A percentile compares a stretch with the other conserved stretches of the same genome.
These are phyloP conservation scores for Pseudofabraea citricarpa DNA, from an alignment of 2,329 filamentous ascomycete species.

Conservation along the genomic window DNA sequence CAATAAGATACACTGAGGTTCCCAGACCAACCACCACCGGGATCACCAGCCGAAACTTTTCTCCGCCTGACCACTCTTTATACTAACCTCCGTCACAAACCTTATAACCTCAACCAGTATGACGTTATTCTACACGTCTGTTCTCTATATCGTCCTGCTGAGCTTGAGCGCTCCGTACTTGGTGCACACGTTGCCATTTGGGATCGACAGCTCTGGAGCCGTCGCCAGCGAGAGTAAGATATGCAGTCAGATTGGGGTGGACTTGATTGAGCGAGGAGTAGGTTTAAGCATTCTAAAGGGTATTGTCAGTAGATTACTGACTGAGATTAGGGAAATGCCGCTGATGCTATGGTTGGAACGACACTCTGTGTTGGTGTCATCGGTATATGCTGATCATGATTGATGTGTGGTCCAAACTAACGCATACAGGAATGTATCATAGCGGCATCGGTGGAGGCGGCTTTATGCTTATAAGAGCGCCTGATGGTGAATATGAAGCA, in stretches of 20 bases:
- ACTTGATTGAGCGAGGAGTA: conserved; percentile 43
- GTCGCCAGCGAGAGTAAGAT: conserved; percentile 47
- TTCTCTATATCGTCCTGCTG: too few species aligned
- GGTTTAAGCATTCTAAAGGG: conserved; percentile 6
- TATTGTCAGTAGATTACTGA: conserved; percentile 11
- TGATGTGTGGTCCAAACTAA: conserved; percentile 6
- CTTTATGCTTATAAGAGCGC: conserved; percentile 75
- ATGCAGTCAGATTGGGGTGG: conserved; percentile 47
- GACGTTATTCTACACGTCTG: too few species aligned
- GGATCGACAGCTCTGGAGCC: conserved; percentile 32
- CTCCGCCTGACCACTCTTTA: too few species aligned
- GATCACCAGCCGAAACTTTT: too few species aligned
- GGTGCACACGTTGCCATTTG: too few species aligned
- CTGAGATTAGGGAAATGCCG: conserved; percentile 57
- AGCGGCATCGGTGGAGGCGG: conserved; percentile 85
- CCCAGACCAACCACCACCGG: too few species aligned
- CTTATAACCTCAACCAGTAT: too few species aligned
- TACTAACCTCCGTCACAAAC: too few species aligned
- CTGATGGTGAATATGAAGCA: conserved; percentile 73
- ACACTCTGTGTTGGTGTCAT: conserved; percentile 72
- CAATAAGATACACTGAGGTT: too few species aligned
- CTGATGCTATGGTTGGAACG: conserved; percentile 70
- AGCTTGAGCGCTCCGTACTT: too few species aligned
- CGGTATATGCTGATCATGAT: conserved; percentile 32
- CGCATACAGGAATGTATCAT: conserved; percentile 61